Evolutionary conservation across 2,329 filamentous ascomycete genomes (phyloP).

Genomic region (Fusarium nanum): DNA sequence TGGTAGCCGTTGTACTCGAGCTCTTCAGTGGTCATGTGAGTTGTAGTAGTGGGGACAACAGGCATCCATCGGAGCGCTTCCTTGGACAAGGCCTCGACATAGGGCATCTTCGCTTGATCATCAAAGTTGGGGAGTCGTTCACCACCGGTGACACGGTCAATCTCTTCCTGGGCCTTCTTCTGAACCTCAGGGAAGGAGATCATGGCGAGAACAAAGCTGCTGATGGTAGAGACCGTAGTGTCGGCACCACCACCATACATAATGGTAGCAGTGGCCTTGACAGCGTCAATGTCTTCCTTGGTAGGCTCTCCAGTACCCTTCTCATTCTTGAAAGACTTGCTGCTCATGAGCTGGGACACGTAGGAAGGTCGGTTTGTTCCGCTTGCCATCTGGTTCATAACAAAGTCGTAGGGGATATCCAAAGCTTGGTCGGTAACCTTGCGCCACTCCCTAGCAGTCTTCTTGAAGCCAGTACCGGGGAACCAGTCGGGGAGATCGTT

Average conservation of each 20-base stretch:
- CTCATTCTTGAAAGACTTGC: constrained; percentile 26
- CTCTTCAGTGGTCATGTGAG: constrained; percentile 53
- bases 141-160: constrained; percentile 47
- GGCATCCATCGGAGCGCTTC: constrained; percentile 50
- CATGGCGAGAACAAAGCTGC: constrained; percentile 46
- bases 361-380: constrained; percentile 41
- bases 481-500: constrained; percentile 47
- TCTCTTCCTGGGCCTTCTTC: constrained; percentile 44
- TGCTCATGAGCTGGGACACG: constrained; percentile 43
- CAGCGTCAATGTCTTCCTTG: constrained; percentile 39
- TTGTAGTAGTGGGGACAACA: constrained; percentile 52
- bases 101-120: constrained; percentile 47
- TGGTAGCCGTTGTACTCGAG: constrained; percentile 41
- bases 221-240: constrained; percentile 45
- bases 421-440: constrained; percentile 26
- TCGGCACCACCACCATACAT: constrained; percentile 49
- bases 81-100: constrained; percentile 48
- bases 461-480: constrained; percentile 49
- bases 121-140: constrained; percentile 45
- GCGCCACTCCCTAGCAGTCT: constrained; percentile 45
- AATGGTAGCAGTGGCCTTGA: constrained; percentile 43
- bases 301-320: constrained; percentile 3
- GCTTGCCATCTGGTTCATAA: constrained; percentile 43
- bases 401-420: constrained; percentile 49
- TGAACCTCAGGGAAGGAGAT: constrained; percentile 41